Conservation (phyloP, 139 green algal genomes). For the Trebouxia sp. region DNA sequence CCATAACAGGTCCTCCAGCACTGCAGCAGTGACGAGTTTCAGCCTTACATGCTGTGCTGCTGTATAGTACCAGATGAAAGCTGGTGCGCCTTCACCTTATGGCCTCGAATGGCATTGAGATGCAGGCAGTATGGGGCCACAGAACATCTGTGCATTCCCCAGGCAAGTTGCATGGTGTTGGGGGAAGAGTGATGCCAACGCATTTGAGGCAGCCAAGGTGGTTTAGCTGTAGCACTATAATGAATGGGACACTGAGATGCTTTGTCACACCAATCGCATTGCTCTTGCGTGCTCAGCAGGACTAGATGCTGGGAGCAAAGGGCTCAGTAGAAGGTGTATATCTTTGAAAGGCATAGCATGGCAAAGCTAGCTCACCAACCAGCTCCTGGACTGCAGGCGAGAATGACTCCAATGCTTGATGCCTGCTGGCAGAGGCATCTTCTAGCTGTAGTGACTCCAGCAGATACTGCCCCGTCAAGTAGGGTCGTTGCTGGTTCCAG, state of each 20-base stretch:
- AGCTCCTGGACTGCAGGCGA: constrained; percentile 48
- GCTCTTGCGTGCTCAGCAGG: too few species aligned
- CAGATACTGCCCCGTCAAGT: constrained; percentile 30
- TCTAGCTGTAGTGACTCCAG: constrained; percentile 3
- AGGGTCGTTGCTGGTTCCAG: constrained; percentile 14
- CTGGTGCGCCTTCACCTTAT: not conserved
- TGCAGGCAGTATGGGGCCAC: not conserved
- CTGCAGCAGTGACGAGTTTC: constrained; percentile 12
- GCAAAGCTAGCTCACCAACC: constrained; percentile 8
- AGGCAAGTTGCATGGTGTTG: not conserved
- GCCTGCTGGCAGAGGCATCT: not conserved
- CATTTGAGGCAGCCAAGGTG: too few species aligned
- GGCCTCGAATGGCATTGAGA: not conserved
- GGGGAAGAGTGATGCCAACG: not conserved
- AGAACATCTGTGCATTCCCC: not conserved
- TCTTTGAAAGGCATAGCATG: too few species aligned
- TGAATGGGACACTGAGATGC: too few species aligned
- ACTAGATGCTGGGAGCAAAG: too few species aligned
- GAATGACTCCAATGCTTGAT: constrained; percentile 35
- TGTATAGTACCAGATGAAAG: not conserved
- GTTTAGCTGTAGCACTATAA: too few species aligned
- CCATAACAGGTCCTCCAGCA: constrained; percentile 88
- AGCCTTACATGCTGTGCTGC: not conserved
- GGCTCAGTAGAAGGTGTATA: too few species aligned
- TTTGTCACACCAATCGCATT: too few species aligned